Base-by-base conservation (phyloP, 1,139 yeast species). In the Yarrowia galli region DNA sequence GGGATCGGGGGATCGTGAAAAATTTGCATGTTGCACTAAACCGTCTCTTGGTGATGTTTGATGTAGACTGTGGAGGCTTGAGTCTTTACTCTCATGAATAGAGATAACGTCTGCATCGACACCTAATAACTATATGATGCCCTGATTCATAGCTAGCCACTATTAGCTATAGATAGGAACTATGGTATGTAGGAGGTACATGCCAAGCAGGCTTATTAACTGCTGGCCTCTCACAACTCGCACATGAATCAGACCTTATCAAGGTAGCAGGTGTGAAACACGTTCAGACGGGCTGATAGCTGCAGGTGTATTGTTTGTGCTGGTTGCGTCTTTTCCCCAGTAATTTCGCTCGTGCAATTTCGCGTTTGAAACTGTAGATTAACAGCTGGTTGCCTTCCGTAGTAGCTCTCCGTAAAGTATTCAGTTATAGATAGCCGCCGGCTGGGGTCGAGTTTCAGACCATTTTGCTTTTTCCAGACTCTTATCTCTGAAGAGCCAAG, bases 221-320 rank as follows among this genome's bases (percentile, higher is more conserved):
- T 7, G 15, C 56, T 49, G 58, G 42, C 58, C 58, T 51, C 28
- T 51, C 25, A 51, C 25, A 51, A 51, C 42, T 9, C 58, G 28
- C 58, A 51, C 42, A 51, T 48, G 38, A 28, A 28, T 35, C 58
- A 22, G 43, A 53, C 60, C 60, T 53, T 53, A 53, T 53, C 60
- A 22, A 51, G 15, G 58, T 42, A 35, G 9, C 42, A 32, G 58
- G 18, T 35, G 20, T 51, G 42, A 35, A 48, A 25, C 23, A n/a
- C 1, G 22, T 28, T 28, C 32, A 7, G 32, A 7, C 32, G 32
- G 32, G 32, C 32, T 28, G 32, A 28, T 28, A 28, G 32, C 6
- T 28, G 9, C 32, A 28, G 32, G n/a, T n/a, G n/a, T n/a, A n/a
- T n/a, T n/a, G n/a, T n/a, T n/a, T n/a, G n/a, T n/a, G n/a, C n/a